Evolutionary conservation across 768 basidiomycete genomes (phyloP).

Genomic region (Tricholomella constricta): DNA sequence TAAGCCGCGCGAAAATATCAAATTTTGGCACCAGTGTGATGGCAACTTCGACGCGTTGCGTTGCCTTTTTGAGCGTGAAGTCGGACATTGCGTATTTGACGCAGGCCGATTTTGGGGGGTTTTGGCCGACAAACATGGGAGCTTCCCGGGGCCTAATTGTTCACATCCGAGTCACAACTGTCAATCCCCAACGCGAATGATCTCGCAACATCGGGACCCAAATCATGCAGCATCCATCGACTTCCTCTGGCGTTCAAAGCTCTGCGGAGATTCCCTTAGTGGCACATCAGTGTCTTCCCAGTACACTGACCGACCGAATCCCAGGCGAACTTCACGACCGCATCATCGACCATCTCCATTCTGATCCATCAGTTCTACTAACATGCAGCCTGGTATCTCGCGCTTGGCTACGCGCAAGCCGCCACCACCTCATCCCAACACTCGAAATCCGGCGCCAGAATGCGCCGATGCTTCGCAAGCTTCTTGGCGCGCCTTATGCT

Average conservation of each 20-base stretch:
- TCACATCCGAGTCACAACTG: too few relatives aligned
- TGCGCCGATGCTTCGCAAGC: not conserved
- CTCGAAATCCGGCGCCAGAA: conserved; percentile 4
- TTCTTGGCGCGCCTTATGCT: conserved; percentile 4
- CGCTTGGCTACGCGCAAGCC: conserved; percentile 10
- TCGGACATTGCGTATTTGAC: too few relatives aligned
- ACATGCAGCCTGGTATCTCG: conserved; percentile 10
- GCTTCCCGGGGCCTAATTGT: too few relatives aligned
- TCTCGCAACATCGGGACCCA: not conserved
- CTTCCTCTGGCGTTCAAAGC: too few relatives aligned
- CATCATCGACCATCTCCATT: conserved; percentile 10
- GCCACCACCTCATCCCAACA: conserved; percentile 11
- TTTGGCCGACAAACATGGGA: too few relatives aligned
- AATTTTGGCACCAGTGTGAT: too few relatives aligned
- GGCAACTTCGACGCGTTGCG: too few relatives aligned
- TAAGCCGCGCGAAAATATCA: too few relatives aligned
- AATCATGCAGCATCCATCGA: too few relatives aligned
- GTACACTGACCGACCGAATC: not conserved
- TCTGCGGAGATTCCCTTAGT: too few relatives aligned
- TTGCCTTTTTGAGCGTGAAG: too few relatives aligned
- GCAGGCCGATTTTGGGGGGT: too few relatives aligned
- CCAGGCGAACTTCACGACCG: conserved; percentile 5
- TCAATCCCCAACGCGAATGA: not conserved
- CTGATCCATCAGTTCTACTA: conserved; percentile 1
- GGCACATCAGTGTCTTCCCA: not conserved